Evolutionary conservation across 2,329 filamentous ascomycete species (phyloP).

Genomic region (Fusarium nurragi): DNA sequence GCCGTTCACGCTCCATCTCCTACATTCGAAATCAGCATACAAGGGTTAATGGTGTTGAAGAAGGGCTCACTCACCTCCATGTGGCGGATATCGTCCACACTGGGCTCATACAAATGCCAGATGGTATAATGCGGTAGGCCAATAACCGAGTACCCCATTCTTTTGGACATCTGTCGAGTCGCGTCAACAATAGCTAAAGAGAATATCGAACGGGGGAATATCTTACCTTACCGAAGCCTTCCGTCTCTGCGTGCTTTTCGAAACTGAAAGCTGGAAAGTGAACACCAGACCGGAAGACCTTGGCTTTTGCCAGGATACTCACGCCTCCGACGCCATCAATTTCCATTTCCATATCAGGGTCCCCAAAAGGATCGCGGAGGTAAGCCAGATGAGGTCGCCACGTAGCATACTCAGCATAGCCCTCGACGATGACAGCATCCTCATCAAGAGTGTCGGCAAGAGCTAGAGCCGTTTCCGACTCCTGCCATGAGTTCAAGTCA

Average conservation of each 20-base stretch:
- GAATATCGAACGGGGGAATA: no score
- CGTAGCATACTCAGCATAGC: constrained; percentile 97
- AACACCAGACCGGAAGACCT: constrained; percentile 92
- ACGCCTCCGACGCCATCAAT: constrained; percentile 98
- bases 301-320: constrained; percentile 95
- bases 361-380: constrained; percentile 93
- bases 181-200: constrained; percentile 18
- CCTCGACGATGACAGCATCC: constrained; percentile 98
- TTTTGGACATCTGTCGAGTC: constrained; percentile 83
- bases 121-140: constrained; percentile 98
- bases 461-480: constrained; percentile 94
- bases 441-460: constrained; percentile 95
- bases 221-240: constrained; percentile 95
- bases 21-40: constrained; percentile 49
- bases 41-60: not conserved
- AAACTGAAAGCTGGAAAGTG: constrained; percentile 99
- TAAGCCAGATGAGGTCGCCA: constrained; percentile 98
- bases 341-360: constrained; percentile 99
- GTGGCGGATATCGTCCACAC: constrained; percentile 93
- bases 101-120: constrained; percentile 99
- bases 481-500: constrained; percentile 98
- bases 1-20: constrained; percentile 92
- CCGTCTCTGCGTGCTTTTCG: constrained; percentile 97
- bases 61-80: constrained; percentile 74
- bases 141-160: constrained; percentile 95